These are phyloP conservation scores for Arthrobotrys musiformis DNA, from an alignment of 2,329 filamentous ascomycete species.

Conservation along the genomic window DNA sequence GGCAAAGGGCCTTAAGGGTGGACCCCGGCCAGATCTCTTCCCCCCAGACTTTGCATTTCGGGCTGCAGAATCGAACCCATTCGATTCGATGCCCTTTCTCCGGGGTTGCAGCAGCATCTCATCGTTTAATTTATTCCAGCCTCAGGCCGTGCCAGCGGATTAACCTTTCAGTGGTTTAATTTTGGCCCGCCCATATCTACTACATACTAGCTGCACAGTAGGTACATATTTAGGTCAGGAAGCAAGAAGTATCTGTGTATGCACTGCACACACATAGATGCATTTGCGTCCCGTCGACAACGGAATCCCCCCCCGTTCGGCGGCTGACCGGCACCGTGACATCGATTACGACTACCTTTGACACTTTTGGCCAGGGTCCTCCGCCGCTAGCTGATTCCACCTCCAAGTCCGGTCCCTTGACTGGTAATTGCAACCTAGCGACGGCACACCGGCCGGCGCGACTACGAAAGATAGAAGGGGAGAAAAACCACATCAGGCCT, in stretches of 20 bases:
- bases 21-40: slow-evolving; percentile 29
- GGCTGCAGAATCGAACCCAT: slow-evolving; percentile 21
- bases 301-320: slow-evolving; percentile 6
- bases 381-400: slow-evolving; percentile 36
- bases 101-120: background rate
- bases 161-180: slow-evolving; percentile 10
- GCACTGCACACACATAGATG: background rate
- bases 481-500: slow-evolving; percentile 16
- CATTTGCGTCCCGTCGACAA: background rate
- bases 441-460: slow-evolving; percentile 40
- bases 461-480: slow-evolving; percentile 12
- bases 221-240: background rate
- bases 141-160: slow-evolving; percentile 9
- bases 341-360: slow-evolving; percentile 35
- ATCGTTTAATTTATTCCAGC: background rate
- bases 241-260: background rate
- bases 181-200: background rate
- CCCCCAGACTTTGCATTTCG: background rate
- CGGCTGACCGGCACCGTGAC: slow-evolving; percentile 27
- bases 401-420: slow-evolving; percentile 4
- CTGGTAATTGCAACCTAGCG: slow-evolving; percentile 11
- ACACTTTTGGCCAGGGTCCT: slow-evolving; percentile 32
- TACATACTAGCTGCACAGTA: no score
- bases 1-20: no score
- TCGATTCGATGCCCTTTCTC: slow-evolving; percentile 13